Conservation (phyloP, 495 filamentous ascomycete genomes). For the Durotheca rogersii region DNA sequence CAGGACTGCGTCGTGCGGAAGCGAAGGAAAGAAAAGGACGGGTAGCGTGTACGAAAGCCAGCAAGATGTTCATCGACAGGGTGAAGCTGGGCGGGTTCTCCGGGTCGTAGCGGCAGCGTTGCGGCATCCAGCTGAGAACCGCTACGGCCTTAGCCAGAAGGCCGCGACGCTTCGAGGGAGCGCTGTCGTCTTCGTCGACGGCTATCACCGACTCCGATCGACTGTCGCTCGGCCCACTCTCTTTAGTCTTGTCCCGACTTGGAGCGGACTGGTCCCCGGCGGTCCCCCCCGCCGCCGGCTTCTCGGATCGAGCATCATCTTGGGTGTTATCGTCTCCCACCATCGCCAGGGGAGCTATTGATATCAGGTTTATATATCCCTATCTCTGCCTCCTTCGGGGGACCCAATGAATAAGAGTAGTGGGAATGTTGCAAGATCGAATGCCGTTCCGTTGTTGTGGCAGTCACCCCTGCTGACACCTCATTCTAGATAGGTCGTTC, state of each 20-base stretch:
- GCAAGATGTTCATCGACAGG: conserved; percentile 32
- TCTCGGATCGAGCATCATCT: conserved; percentile 11
- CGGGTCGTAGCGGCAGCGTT: conserved; percentile 37
- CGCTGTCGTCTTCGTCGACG: too few species aligned
- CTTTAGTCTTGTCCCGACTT: conserved; percentile 4
- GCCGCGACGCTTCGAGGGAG: neutral
- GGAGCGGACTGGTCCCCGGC: conserved; percentile 3
- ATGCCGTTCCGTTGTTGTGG: too few species aligned
- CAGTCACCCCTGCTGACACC: too few species aligned
- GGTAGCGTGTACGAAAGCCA: conserved; percentile 34
- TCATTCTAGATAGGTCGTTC: too few species aligned
- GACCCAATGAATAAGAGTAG: too few species aligned
- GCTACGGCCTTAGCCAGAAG: conserved; percentile 8
- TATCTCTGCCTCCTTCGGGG: too few species aligned
- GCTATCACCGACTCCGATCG: neutral
- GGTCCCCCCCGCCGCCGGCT: conserved; percentile 1
- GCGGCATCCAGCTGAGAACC: conserved; percentile 32
- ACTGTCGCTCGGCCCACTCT: neutral
- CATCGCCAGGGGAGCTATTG: too few species aligned
- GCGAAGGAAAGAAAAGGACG: neutral
- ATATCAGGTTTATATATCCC: too few species aligned
- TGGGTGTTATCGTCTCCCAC: neutral
- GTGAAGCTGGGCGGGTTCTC: conserved; percentile 34
- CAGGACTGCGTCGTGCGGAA: conserved; percentile 2
- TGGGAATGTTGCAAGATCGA: too few species aligned